A percentile compares a stretch with the other conserved stretches of the same genome.
phyloP scores from a whole-genome alignment of 2,329 filamentous ascomycete genomes.

The Pseudogymnoascus sp. region DNA sequence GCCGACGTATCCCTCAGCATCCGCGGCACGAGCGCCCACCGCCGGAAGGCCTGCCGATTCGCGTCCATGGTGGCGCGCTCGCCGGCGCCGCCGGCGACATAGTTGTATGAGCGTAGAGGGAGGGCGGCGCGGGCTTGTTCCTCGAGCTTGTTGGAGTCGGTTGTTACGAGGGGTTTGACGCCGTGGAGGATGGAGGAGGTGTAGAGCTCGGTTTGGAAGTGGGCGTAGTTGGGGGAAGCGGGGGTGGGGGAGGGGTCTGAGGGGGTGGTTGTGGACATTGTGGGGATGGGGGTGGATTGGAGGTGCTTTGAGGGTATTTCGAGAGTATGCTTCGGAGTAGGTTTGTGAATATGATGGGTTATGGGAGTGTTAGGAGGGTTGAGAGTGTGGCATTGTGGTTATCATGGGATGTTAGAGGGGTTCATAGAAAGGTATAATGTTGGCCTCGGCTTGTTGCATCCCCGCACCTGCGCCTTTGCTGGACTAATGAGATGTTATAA shows the following conservation, averaged over 20 bases:
- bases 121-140: constrained; percentile 43
- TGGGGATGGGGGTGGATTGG: not conserved
- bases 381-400: not conserved
- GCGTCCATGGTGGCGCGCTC: constrained; percentile 52
- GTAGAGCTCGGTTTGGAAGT: constrained; percentile 31
- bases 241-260: no score
- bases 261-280: not conserved
- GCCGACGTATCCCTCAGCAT: constrained; percentile 49
- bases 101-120: constrained; percentile 43
- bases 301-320: no score
- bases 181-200: constrained; percentile 41
- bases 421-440: not conserved
- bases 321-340: no score
- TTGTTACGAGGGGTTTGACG: constrained; percentile 44
- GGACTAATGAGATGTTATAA: not conserved
- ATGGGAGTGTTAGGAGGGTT: not conserved
- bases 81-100: constrained; percentile 54
- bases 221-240: not conserved
- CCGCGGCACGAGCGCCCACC: constrained; percentile 52
- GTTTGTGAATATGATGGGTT: not conserved
- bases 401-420: not conserved
- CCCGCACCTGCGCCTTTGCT: not conserved
- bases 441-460: not conserved
- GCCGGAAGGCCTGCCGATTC: constrained; percentile 57
- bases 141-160: constrained; percentile 48